These are phyloP conservation scores for Oryza brachyantha DNA, from an alignment of 176 grass and related monocot species.

Conservation along the genomic window DNA sequence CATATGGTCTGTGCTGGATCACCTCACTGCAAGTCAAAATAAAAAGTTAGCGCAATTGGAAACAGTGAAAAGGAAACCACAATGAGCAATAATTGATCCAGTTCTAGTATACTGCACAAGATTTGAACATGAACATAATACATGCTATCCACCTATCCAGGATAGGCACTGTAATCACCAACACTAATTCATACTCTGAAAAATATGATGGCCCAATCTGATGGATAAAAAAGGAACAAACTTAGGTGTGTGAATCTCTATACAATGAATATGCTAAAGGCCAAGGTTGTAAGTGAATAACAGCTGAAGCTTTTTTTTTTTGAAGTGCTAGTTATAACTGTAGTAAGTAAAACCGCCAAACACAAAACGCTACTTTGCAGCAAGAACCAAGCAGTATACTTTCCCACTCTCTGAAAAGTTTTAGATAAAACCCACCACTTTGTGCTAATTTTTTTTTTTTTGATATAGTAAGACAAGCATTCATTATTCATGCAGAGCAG, in stretches of 20 bases:
- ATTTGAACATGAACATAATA: not conserved
- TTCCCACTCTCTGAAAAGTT: not conserved
- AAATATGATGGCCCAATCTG: not conserved
- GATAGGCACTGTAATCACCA: not conserved
- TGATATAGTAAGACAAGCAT: not conserved
- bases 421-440: not conserved
- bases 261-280: not conserved
- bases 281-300: not conserved
- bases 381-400: not conserved
- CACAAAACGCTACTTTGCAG: not conserved
- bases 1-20: conserved; percentile 64
- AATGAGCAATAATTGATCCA: not conserved
- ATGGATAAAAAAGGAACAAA: not conserved
- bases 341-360: not conserved
- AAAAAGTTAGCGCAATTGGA: conserved; percentile 22
- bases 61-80: not conserved
- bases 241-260: not conserved
- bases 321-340: not conserved
- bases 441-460: not conserved
- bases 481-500: not conserved
- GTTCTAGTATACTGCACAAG: conserved; percentile 13
- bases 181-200: not conserved
- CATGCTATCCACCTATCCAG: not conserved
- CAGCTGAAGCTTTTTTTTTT: not conserved
- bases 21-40: conserved; percentile 44